phyloP scores from a whole-genome alignment of 129 eudicot species.

The Mikania micrantha region DNA sequence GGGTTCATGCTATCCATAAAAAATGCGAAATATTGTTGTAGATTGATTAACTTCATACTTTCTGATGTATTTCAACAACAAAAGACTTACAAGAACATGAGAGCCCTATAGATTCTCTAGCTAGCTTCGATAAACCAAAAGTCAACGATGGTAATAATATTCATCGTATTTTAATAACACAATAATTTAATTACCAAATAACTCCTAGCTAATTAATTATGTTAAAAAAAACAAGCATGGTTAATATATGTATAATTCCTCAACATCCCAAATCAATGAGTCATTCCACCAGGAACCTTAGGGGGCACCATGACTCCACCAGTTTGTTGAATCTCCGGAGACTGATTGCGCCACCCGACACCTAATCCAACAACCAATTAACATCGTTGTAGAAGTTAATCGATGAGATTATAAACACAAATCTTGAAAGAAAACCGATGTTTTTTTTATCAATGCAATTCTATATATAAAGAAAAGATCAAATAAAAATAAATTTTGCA shows the following conservation, averaged over 20 bases:
- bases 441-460: too few relatives aligned
- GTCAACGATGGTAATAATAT: conserved; percentile 4
- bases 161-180: conserved; percentile 2
- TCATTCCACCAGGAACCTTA: conserved; percentile 28
- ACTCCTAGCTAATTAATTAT: neutral
- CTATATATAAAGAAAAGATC: too few relatives aligned
- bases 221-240: conserved; percentile 20
- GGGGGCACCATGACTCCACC: conserved; percentile 30
- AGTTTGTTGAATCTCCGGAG: conserved; percentile 26
- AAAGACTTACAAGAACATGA: conserved; percentile 30
- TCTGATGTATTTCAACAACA: conserved; percentile 20
- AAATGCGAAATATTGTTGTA: neutral
- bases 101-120: conserved; percentile 16
- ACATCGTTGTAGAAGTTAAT: neutral
- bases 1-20: too few relatives aligned
- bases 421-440: neutral
- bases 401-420: neutral
- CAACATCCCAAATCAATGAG: conserved; percentile 32
- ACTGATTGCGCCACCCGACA: conserved; percentile 26
- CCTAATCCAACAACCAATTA: neutral
- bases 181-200: conserved; percentile 7
- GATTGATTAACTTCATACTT: conserved; percentile 5
- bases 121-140: conserved; percentile 19
- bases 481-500: too few relatives aligned
- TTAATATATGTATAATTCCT: too few relatives aligned